Evolutionary conservation across 2,329 filamentous ascomycete genomes (phyloP).

Genomic region (Juglanconis oblonga): DNA sequence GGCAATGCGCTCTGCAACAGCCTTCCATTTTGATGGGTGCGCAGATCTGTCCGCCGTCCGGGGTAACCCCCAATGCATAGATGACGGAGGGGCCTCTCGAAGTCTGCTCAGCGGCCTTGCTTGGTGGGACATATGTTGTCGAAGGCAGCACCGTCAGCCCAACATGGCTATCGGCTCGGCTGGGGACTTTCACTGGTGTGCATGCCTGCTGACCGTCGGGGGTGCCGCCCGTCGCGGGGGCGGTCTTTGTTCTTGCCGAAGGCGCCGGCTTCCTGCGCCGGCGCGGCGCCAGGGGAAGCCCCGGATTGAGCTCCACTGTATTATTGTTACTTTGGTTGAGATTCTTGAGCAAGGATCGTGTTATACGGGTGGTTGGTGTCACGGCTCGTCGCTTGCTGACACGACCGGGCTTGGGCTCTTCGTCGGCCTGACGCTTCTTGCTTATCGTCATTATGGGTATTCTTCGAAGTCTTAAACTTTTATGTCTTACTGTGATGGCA

Average conservation of each 20-base stretch:
- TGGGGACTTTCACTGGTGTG: neutral
- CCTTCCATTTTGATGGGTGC: neutral
- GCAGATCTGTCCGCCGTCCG: neutral
- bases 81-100: neutral
- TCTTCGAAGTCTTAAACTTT: neutral
- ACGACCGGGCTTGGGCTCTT: neutral
- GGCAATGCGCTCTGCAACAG: neutral
- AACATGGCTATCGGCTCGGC: neutral
- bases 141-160: neutral
- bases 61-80: neutral
- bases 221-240: neutral
- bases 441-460: neutral
- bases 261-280: neutral
- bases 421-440: slow-evolving; percentile 4
- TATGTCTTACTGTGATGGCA: too few relatives aligned
- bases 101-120: neutral
- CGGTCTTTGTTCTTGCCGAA: neutral
- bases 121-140: neutral
- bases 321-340: neutral
- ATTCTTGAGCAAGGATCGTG: slow-evolving; percentile 2
- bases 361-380: neutral
- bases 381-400: neutral
- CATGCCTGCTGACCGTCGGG: neutral
- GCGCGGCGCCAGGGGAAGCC: neutral
- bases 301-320: slow-evolving; percentile 1